phyloP scores from a whole-genome alignment of 2,329 filamentous ascomycete genomes.

The Paraphaeosphaeria minitans region DNA sequence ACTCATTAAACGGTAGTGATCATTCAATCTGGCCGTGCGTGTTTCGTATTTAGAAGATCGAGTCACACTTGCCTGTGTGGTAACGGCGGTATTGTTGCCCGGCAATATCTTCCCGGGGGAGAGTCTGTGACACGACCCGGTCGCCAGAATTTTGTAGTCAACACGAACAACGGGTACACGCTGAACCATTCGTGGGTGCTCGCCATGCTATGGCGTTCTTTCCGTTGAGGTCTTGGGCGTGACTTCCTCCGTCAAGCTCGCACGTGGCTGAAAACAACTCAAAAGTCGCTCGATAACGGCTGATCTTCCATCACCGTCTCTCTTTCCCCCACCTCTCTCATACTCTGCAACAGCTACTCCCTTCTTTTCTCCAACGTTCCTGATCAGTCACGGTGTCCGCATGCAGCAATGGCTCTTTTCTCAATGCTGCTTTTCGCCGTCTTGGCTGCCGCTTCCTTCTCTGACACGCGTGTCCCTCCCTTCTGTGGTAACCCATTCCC shows the following conservation, averaged over 20 bases:
- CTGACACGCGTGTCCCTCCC: neutral
- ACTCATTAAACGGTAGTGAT: neutral
- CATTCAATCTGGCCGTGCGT: neutral
- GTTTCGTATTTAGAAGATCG: no score
- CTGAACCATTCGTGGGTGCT: no score
- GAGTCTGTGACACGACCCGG: no score
- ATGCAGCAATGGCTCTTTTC: neutral
- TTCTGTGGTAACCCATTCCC: conserved; percentile 5
- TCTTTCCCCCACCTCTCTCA: neutral
- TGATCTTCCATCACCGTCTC: neutral
- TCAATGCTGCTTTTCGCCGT: neutral
- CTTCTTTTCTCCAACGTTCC: neutral
- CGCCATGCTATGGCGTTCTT: neutral
- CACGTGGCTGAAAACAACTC: neutral
- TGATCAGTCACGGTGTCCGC: neutral
- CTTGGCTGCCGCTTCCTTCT: neutral
- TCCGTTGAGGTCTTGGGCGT: neutral
- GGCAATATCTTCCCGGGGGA: no score
- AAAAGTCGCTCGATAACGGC: neutral
- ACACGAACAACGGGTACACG: no score
- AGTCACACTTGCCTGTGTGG: no score
- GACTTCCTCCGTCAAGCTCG: neutral
- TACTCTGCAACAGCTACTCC: neutral
- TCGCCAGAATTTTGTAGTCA: no score
- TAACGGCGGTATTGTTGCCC: no score